A percentile compares a stretch with the other conserved stretches of the same genome.
phyloP scores from a whole-genome alignment of 345 rosid genomes.

The Salix brachista region DNA sequence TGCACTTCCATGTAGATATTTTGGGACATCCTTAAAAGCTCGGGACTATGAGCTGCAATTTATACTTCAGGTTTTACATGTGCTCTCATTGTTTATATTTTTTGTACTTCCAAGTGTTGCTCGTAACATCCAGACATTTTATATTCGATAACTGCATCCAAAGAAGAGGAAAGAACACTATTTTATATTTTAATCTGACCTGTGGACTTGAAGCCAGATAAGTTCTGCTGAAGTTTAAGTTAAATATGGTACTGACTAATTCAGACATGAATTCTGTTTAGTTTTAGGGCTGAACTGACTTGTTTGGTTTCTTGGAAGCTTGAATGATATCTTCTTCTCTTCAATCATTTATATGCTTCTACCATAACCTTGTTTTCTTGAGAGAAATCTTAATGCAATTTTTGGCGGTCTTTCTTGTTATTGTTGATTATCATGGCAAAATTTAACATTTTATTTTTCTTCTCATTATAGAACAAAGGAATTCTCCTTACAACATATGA shows the following conservation, averaged over 20 bases:
- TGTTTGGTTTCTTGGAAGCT: neutral
- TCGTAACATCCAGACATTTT: neutral
- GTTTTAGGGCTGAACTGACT: neutral
- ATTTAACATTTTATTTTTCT: slow-evolving; percentile 3
- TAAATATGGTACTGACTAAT: neutral
- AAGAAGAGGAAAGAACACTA: neutral
- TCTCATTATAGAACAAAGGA: slow-evolving; percentile 66
- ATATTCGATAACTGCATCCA: neutral
- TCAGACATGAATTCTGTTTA: neutral
- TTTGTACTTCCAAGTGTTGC: neutral
- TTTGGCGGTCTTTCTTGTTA: neutral
- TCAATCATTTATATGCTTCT: neutral
- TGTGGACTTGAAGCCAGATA: neutral
- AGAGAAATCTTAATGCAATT: neutral
- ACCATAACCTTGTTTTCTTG: slow-evolving; percentile 1
- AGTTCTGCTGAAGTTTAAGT: neutral
- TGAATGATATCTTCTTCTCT: neutral
- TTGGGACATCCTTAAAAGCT: slow-evolving; percentile 61
- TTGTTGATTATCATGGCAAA: slow-evolving; percentile 5
- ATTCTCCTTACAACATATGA: slow-evolving; percentile 92
- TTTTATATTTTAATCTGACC: neutral
- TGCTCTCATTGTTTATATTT: slow-evolving; percentile 9
- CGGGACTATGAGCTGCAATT: slow-evolving; percentile 86
- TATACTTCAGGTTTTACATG: slow-evolving; percentile 64
- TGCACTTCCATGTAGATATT: slow-evolving; percentile 51